These are phyloP conservation scores for Amphichorda felina DNA, from an alignment of 2,329 filamentous ascomycete genomes.

Conservation along the genomic window DNA sequence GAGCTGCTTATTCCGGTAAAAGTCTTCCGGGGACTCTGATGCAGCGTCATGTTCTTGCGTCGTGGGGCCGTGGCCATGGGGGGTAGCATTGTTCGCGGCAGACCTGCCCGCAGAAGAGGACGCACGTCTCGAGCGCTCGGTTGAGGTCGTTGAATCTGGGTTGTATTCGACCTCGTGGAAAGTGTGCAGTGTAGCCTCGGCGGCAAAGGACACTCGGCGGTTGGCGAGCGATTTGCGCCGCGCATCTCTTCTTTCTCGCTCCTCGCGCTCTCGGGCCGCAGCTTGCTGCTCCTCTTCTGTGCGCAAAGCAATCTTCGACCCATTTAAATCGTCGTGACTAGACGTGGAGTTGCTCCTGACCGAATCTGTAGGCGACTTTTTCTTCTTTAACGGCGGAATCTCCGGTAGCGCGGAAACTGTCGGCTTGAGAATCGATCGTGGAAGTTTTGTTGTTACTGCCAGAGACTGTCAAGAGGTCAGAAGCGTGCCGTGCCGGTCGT, in stretches of 20 bases:
- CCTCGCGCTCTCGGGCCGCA: slow-evolving; percentile 57
- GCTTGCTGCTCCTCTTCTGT: slow-evolving; percentile 62
- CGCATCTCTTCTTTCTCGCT: slow-evolving; percentile 69
- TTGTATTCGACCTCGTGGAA: slow-evolving; percentile 89
- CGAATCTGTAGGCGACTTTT: neutral
- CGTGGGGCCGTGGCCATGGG: slow-evolving; percentile 17
- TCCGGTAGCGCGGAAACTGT: slow-evolving; percentile 56
- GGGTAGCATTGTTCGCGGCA: neutral
- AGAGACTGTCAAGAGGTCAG: slow-evolving; percentile 33
- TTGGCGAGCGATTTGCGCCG: slow-evolving; percentile 88
- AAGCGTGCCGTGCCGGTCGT: neutral
- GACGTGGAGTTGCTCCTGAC: slow-evolving; percentile 1
- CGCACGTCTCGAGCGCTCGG: slow-evolving; percentile 62
- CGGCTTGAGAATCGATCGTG: slow-evolving; percentile 70
- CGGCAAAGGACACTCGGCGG: slow-evolving; percentile 89
- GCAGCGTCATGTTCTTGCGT: neutral
- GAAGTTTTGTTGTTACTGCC: slow-evolving; percentile 36
- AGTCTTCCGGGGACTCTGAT: slow-evolving; percentile 29
- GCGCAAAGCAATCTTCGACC: slow-evolving; percentile 50
- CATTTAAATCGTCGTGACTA: slow-evolving; percentile 10
- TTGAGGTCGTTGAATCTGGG: slow-evolving; percentile 76
- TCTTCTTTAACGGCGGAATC: slow-evolving; percentile 51
- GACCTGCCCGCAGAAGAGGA: slow-evolving; percentile 34
- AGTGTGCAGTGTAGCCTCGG: slow-evolving; percentile 92
- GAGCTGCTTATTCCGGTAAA: slow-evolving; percentile 47